Evolutionary conservation across 2,329 filamentous ascomycete genomes (phyloP), one percentile per base, ranked within the genome.

Genomic region (Verticillium nubilum): DNA sequence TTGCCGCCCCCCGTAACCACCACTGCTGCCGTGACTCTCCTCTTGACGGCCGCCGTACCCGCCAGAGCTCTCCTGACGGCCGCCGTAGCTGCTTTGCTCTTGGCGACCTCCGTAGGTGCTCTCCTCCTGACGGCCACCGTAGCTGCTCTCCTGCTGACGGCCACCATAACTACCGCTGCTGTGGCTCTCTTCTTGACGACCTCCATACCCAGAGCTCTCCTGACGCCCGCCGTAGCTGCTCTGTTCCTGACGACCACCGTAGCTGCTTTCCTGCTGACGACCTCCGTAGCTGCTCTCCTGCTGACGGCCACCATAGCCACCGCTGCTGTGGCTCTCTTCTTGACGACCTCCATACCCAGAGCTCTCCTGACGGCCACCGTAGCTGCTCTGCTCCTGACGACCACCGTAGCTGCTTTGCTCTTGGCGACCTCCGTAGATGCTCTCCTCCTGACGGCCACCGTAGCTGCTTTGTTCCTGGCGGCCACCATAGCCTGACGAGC

Each of bases 201-300:
- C 67, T 33, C 69, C 67, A 19, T 68, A 66, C 33, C 67, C 61
- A n/a, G n/a, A n/a, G 19, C 67, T 59, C 61, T 71, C 67, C 35
- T 56, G 54, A 25, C 56, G 29, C n/a, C 56, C 28, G 2, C 56
- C 56, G 23, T 52, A 52, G 7, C 52, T 27, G 25, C 26, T 62
- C 58, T 66, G 64, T 35, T 68, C 58, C 19, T 64, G 63, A 5
- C 61, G 59, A 37, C 66, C 61, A 54, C 63, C 57, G 52, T 63
- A 61, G 25, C 66, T 63, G 28, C 66, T 58, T 42, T 68, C 61
- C 35, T 67, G 60, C 12, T 70, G 66, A 42, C 68, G 64, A 25
- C 62, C 65, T 52, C 64, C 56, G 52, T 66, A 63, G 28, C 64
- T 65, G 29, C 25, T 27, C 27, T 62, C 54, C 25, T 62, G 54